Conservation (phyloP, 2,329 filamentous ascomycete genomes). For the Sordariomycetes sp. region DNA sequence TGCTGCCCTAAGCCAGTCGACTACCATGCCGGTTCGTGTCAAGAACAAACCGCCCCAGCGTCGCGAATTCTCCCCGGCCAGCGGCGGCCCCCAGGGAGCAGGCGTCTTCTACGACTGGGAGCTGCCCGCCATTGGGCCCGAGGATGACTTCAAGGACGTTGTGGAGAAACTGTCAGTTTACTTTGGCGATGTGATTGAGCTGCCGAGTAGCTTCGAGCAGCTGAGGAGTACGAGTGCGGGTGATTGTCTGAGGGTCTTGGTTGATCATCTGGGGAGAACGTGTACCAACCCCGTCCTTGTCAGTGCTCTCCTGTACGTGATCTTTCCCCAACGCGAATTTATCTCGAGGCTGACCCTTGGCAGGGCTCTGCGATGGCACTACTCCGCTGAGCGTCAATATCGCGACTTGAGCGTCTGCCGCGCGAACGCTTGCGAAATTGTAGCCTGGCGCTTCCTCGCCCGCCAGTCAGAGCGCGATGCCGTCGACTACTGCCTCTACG, state of each 20-base stretch:
- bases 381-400: slow-evolving; percentile 51
- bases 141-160: slow-evolving; percentile 1
- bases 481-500: slow-evolving; percentile 65
- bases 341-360: no score
- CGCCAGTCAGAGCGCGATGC: slow-evolving; percentile 64
- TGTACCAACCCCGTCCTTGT: slow-evolving; percentile 61
- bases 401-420: slow-evolving; percentile 59
- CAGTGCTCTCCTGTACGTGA: slow-evolving; percentile 66
- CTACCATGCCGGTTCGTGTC: slow-evolving; percentile 4
- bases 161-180: slow-evolving; percentile 22
- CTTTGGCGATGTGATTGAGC: slow-evolving; percentile 50
- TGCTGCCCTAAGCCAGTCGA: no score
- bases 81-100: background rate
- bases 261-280: slow-evolving; percentile 52
- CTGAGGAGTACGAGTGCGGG: slow-evolving; percentile 58
- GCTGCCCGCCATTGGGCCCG: slow-evolving; percentile 1
- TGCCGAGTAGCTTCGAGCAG: slow-evolving; percentile 66
- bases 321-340: no score
- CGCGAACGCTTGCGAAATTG: slow-evolving; percentile 69
- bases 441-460: slow-evolving; percentile 69
- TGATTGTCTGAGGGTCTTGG: slow-evolving; percentile 45
- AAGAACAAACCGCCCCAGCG: slow-evolving; percentile 1
- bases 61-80: slow-evolving; percentile 3
- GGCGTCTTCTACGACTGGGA: slow-evolving; percentile 1
- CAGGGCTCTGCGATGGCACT: slow-evolving; percentile 70